Evolutionary conservation across 2,329 filamentous ascomycete species (phyloP).

Genomic region (Pseudonectria buxi): DNA sequence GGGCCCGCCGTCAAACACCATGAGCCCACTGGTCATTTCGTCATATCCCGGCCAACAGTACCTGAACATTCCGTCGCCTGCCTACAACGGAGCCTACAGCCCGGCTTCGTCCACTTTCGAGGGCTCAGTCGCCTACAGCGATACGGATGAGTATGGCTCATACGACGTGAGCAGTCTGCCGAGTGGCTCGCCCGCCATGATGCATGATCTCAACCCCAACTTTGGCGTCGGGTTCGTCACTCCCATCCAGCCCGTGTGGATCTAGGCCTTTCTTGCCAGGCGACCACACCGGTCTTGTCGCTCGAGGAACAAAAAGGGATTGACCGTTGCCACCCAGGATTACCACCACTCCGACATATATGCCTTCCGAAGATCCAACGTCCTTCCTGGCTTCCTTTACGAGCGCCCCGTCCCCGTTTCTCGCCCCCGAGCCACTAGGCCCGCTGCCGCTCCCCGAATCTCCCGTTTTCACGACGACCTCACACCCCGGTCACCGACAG

Average conservation of each 20-base stretch:
- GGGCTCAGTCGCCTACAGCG: conserved; percentile 57
- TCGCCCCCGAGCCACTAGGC: conserved; percentile 35
- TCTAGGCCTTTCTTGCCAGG: conserved; percentile 37
- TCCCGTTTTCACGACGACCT: conserved; percentile 29
- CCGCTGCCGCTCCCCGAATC: conserved; percentile 42
- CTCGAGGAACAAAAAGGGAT: conserved; percentile 40
- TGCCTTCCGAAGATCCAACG: conserved; percentile 36
- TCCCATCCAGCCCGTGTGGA: conserved; percentile 57
- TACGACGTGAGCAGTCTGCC: conserved; percentile 41
- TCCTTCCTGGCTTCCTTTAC: conserved; percentile 30
- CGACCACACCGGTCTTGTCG: conserved; percentile 34
- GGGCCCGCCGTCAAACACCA: conserved; percentile 36
- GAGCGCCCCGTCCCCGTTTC: conserved; percentile 38
- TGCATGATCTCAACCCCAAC: conserved; percentile 37
- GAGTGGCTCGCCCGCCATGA: conserved; percentile 39
- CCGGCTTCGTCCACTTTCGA: conserved; percentile 58
- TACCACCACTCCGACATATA: conserved; percentile 38
- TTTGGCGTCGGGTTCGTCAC: conserved; percentile 52
- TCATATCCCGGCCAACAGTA: conserved; percentile 52
- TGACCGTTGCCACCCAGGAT: conserved; percentile 50
- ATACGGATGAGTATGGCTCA: conserved; percentile 49
- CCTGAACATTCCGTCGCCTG: conserved; percentile 56
- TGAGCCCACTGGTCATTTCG: conserved; percentile 50
- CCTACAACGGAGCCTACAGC: conserved; percentile 52
- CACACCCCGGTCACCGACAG: conserved; percentile 34